A percentile compares a stretch with the other conserved stretches of the same genome.
phyloP scores from a whole-genome alignment of 2,329 filamentous ascomycete species.

The Passalora sequoiae region DNA sequence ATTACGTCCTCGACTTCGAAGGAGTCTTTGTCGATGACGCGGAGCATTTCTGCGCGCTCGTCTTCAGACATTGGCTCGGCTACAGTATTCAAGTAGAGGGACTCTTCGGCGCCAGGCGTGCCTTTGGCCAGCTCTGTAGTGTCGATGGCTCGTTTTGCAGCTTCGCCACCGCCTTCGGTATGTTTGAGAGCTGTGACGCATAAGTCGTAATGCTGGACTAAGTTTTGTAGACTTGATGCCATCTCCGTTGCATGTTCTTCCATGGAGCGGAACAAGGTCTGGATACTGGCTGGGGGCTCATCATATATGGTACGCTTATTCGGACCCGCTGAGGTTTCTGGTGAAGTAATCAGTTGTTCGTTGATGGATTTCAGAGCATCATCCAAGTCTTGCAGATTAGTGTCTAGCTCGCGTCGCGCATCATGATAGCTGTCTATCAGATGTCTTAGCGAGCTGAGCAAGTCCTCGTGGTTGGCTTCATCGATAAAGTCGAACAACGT shows the following conservation, averaged over 20 bases:
- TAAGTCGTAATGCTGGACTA: slow-evolving; percentile 86
- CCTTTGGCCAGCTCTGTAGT: slow-evolving; percentile 32
- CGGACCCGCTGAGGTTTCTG: slow-evolving; percentile 14
- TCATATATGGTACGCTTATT: slow-evolving; percentile 33
- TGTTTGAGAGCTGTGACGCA: slow-evolving; percentile 88
- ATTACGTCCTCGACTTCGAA: slow-evolving; percentile 59
- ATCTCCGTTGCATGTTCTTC: slow-evolving; percentile 74
- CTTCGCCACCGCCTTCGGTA: slow-evolving; percentile 60
- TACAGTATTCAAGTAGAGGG: slow-evolving; percentile 52
- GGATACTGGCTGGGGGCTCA: slow-evolving; percentile 33
- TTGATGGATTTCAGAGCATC: slow-evolving; percentile 47
- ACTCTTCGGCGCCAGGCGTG: slow-evolving; percentile 47
- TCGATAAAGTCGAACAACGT: slow-evolving; percentile 73
- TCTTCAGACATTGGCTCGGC: slow-evolving; percentile 63
- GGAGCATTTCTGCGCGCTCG: slow-evolving; percentile 77
- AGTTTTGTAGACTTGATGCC: slow-evolving; percentile 71
- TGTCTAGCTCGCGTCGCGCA: slow-evolving; percentile 54
- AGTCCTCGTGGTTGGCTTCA: slow-evolving; percentile 60
- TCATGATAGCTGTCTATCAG: slow-evolving; percentile 68
- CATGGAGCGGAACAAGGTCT: slow-evolving; percentile 49
- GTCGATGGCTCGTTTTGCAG: slow-evolving; percentile 38
- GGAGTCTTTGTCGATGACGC: slow-evolving; percentile 68
- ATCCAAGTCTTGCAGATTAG: slow-evolving; percentile 62
- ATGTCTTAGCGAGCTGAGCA: slow-evolving; percentile 62
- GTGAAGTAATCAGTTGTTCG: slow-evolving; percentile 12